Base-by-base conservation (phyloP, 805 yeast genomes). In the Candida parachauliodes region DNA sequence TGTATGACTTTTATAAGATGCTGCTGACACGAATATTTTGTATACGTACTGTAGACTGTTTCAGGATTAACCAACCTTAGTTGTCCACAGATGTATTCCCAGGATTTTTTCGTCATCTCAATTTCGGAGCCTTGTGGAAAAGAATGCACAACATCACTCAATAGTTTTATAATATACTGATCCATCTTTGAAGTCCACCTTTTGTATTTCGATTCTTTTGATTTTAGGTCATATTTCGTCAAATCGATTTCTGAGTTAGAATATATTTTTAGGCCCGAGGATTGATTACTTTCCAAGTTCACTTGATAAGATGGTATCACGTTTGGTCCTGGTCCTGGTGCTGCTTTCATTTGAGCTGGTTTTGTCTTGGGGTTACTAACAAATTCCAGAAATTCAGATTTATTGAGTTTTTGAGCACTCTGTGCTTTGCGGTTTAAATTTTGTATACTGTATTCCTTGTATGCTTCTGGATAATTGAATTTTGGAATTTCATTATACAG, bases 101-200 rank as follows among this genome's bases (percentile, higher is more conserved):
- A 63, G 3, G 61, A 60, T 40, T 56, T 57, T 39, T 62, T 62
- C n/a, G 57, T 57, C 60, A 63, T 56, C 35, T 49, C 57, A 3
- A 63, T 50, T 11, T 52, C 55, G 1, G 53, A 58, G 4, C 53
- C 61, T 37, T 54, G 55, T 1, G 59, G 55, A 36, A 47, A 61
- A 34, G 62, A 55, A 43, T 61, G 69, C 1, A 60, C 67, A 9
- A 62, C 62, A 42, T 63, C 69, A 3, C 60, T 52, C 5, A 63
- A 46, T 23, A 63, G 40, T 33, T 55, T 59, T 30, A 62, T 48
- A 11, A 63, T 39, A 29, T 41, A 57, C 39, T 54, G 64, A 39
- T 63, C 69, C 68, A 62, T 63, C 24, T 49, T 53, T 1, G 68
- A 63, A 1, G 65, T 52, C 69, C 69, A 63, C 41, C 69, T 32